Percentiles rank a stretch among this genome's conserved stretches.
Evolutionary conservation across 805 yeast species (phyloP).

Genomic region (Candida golubevii): DNA sequence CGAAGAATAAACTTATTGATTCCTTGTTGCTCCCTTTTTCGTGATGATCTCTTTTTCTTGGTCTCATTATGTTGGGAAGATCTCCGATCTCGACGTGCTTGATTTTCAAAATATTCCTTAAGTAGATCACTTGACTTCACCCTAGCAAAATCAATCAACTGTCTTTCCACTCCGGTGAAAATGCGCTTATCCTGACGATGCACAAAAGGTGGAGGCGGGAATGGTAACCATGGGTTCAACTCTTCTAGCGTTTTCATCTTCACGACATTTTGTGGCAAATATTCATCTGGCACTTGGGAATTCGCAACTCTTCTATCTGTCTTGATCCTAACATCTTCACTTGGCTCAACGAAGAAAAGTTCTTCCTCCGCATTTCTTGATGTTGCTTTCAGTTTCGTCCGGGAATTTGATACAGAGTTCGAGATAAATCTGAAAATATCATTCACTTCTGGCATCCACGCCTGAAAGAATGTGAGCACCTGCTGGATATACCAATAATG

Average conservation of each 20-base stretch:
- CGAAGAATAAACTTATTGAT: conserved; percentile 32
- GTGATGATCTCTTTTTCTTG: conserved; percentile 4
- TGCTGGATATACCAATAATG: conserved; percentile 29
- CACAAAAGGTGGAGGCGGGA: conserved; percentile 28
- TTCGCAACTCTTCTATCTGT: conserved; percentile 8
- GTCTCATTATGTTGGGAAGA: conserved; percentile 1
- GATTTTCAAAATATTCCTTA: conserved; percentile 12
- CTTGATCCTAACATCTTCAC: conserved; percentile 4
- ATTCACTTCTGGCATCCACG: conserved; percentile 34
- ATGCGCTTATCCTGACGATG: conserved; percentile 22
- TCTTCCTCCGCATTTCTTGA: neutral
- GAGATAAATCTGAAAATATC: conserved; percentile 6
- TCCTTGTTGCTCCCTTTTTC: conserved; percentile 12
- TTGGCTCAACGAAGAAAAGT: neutral
- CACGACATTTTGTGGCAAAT: conserved; percentile 13
- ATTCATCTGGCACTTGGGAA: conserved; percentile 3
- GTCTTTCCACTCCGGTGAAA: conserved; percentile 22
- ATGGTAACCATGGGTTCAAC: conserved; percentile 27
- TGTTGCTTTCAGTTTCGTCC: neutral
- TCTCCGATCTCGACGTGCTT: conserved; percentile 19
- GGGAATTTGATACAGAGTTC: neutral
- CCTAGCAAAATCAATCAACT: conserved; percentile 31
- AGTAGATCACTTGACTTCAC: conserved; percentile 20
- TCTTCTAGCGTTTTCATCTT: conserved; percentile 3
- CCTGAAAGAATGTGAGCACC: conserved; percentile 27